Conservation (phyloP, 225 moss, liverwort and hornwort genomes). For the Sphagnum tenellum region DNA sequence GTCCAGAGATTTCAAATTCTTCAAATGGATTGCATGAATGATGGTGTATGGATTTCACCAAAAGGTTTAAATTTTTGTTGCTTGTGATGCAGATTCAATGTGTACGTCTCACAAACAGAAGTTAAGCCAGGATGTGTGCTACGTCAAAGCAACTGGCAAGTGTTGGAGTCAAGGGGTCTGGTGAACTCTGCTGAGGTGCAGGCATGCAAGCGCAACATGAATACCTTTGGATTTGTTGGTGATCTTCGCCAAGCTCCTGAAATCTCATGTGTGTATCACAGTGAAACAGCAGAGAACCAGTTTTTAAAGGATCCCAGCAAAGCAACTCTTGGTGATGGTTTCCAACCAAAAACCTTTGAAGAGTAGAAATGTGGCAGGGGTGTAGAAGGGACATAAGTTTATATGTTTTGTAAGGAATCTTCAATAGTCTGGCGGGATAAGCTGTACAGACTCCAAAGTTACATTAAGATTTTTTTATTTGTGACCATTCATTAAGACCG, state of each 20-base stretch:
- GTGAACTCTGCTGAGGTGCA: slow-evolving; percentile 76
- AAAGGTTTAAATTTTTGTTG: no score
- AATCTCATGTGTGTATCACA: slow-evolving; percentile 92
- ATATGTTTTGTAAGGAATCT: no score
- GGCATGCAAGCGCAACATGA: slow-evolving; percentile 87
- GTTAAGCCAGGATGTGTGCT: slow-evolving; percentile 91
- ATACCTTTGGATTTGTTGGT: slow-evolving; percentile 98
- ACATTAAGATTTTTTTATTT: no score
- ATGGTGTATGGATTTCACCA: no score
- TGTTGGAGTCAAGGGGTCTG: slow-evolving; percentile 68
- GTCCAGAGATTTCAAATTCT: no score
- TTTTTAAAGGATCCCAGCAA: slow-evolving; percentile 88
- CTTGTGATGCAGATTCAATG: slow-evolving; percentile 61
- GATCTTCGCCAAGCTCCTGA: slow-evolving; percentile 89
- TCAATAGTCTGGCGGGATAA: no score
- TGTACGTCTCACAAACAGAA: slow-evolving; percentile 89
- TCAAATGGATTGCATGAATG: no score
- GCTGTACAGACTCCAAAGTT: no score
- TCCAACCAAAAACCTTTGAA: slow-evolving; percentile 65
- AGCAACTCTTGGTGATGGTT: slow-evolving; percentile 90
- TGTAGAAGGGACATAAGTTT: no score
- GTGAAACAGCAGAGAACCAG: slow-evolving; percentile 90
- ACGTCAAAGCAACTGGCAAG: slow-evolving; percentile 85
- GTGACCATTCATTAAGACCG: no score
- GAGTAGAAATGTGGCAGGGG: slow-evolving; percentile 11